A percentile compares a stretch with the other conserved stretches of the same genome.
Conservation (phyloP, 2,329 filamentous ascomycete genomes). For the Blastomyces gilchristii region DNA sequence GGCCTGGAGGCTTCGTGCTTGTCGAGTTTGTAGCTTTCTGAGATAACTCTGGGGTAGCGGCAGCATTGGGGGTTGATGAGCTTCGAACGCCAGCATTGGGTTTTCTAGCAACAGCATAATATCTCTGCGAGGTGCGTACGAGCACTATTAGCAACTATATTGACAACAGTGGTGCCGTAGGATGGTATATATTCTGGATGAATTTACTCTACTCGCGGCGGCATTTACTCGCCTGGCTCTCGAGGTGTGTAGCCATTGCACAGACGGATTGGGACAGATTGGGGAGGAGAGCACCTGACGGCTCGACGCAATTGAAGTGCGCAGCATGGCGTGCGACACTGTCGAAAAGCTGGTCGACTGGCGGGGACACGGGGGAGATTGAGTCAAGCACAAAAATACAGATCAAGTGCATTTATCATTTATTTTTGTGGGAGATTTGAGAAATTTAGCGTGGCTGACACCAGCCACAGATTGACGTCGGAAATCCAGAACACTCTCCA, state of each 20-base stretch:
- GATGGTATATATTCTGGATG: background rate
- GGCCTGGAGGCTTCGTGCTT: conserved; percentile 8
- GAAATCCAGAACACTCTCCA: background rate
- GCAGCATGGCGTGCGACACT: conserved; percentile 46
- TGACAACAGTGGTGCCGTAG: background rate
- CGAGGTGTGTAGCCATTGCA: conserved; percentile 35
- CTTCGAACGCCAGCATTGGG: background rate
- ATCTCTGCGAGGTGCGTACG: conserved; percentile 31
- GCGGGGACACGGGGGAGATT: conserved; percentile 18
- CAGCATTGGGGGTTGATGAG: conserved; percentile 18
- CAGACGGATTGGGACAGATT: conserved; percentile 27
- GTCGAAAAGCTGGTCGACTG: conserved; percentile 20
- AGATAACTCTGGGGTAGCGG: background rate
- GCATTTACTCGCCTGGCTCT: conserved; percentile 18
- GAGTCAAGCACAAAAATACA: conserved; percentile 12
- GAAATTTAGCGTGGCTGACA: conserved; percentile 6
- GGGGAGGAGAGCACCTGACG: conserved; percentile 34
- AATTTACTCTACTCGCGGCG: conserved; percentile 29
- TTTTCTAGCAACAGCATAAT: conserved; percentile 35
- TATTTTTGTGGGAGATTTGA: conserved; percentile 18
- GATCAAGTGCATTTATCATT: conserved; percentile 16
- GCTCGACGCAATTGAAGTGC: conserved; percentile 42
- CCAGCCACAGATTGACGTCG: conserved; percentile 8
- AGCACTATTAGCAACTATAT: background rate
- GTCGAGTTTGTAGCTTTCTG: conserved; percentile 19